Evolutionary conservation across 208 protist genomes (phyloP), one percentile per base, ranked within the genome.

Genomic region (Crithidia sp.): DNA sequence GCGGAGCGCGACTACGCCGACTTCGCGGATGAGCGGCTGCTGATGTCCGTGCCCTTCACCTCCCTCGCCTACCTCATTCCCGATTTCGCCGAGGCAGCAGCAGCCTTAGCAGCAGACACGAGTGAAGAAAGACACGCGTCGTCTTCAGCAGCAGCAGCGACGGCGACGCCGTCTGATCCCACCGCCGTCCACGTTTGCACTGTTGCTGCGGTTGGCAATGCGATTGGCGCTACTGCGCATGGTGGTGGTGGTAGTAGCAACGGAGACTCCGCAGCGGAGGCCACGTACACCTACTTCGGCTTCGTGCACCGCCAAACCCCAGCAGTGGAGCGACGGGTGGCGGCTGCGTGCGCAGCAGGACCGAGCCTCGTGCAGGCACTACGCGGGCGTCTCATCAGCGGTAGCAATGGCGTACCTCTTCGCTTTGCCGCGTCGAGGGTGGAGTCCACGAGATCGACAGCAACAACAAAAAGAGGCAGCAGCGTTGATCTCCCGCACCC

Each of bases 1-100:
- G 74, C 41, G 10, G 72, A 71, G 55, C 60, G 76, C n/a, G 85
- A 84, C 59, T 86, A 85, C 81, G 72, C 61, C 49, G 56, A 71
- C 41, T 69, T 75, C 67, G 76, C 81, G 7, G 83, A 71, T 44
- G 73, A 86, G 49, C 70, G 76, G 13, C 57, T 81, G 43, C 63
- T 86, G 36, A 40, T 84, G 43, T 47, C 77, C 16, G 57, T 85
- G 39, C 81, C 85, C 3, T 89, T 82, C 77, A 47, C 57, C 36
- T 78, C 68, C 45, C 66, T 89, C 13, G 65, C 77, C n/a, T 85
- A 74, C 66, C 83, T 89, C 74, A 58, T 86, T 0, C 78, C 85
- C 3, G 75, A 83, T 44, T 79, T 89, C 40, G 76, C 52, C 2
- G 56, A 49, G 5, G 63, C 74, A 2, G 40, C 59, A 7, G 62